Evolutionary conservation across 495 filamentous ascomycete genomes (phyloP), one percentile per base, ranked within the genome.

Genomic region (Aspergillus wentii): DNA sequence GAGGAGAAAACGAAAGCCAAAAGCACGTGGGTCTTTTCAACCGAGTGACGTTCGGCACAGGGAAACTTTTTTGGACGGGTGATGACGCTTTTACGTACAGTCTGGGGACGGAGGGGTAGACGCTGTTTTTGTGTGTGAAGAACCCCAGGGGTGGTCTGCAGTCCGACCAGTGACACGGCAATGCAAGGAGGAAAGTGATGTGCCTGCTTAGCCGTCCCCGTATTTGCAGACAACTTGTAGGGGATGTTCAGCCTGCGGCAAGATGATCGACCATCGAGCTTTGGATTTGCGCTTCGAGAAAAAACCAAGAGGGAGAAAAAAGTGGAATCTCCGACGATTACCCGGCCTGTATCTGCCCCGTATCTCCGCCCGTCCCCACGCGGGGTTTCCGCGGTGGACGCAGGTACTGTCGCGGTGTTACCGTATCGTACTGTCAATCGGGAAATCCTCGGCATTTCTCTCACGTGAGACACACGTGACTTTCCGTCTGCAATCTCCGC

Each of bases 291-390:
- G 9, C 14, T 6, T 23, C 27, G 17, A 31, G 13, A 28, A 19
- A 17, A 28, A 21, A 9, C 11, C 39, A 19, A 17, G 8, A 5
- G 23, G 23, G 38, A 41, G 14, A 30, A 21, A 41, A 13, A 33
- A 33, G 17, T 18, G 18, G 20, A 14, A 8, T 14, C 8, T 16
- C 41, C 40, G 40, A 47, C 19, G 38, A 43, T 51, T 51, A 47
- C 48, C 48, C 48, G 40, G 19, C 8, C 7, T 17, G 43, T 41
- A 47, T 32, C 38, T 28, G 15, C 7, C 26, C 17, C 32, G 39
- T 46, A 40, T 38, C 30, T 35, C 21, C 25, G 17, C 17, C 29
- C 17, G 19, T 22, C 30, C 23, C 33, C 40, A 31, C 37, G 41
- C 38, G 38, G 47, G 41, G 38, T 33, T 36, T 19, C 8, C 17